Evolutionary conservation across 2,329 filamentous ascomycete species (phyloP).

Genomic region (Pseudogymnoascus sp.): DNA sequence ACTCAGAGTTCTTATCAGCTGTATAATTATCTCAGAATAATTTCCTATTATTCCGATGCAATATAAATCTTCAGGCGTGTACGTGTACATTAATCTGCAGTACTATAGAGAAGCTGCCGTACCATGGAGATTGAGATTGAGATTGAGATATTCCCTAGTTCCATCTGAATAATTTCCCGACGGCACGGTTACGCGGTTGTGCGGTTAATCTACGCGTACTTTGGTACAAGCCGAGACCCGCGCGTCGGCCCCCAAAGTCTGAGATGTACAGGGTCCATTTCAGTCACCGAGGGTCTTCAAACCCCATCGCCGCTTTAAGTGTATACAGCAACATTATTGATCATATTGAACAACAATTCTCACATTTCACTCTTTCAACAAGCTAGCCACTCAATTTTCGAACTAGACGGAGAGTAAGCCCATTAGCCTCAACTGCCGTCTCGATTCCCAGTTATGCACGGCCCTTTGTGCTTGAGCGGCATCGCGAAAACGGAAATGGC

Average conservation of each 20-base stretch:
- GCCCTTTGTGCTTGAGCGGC: not conserved
- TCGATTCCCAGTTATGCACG: not conserved
- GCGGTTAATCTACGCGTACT: not conserved
- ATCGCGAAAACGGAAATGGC: not conserved
- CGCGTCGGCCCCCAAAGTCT: not conserved
- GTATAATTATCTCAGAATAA: not conserved
- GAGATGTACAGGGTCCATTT: not conserved
- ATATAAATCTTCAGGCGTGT: not conserved
- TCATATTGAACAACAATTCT: not conserved
- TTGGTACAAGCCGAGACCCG: not conserved
- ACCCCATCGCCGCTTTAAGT: not conserved
- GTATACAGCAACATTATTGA: not conserved
- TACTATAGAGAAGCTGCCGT: not conserved
- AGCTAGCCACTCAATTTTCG: not conserved
- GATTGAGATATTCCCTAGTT: constrained; percentile 2
- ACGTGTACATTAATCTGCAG: not conserved
- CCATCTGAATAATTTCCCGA: not conserved
- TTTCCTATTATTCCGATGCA: not conserved
- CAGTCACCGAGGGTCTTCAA: not conserved
- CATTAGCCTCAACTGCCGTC: not conserved
- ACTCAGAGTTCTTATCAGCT: not conserved
- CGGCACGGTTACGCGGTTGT: not conserved
- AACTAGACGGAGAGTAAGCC: not conserved
- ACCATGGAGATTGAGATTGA: not conserved
- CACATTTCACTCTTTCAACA: not conserved